Percentiles rank a stretch among this genome's conserved stretches.
Evolutionary conservation across 2,329 filamentous ascomycete species (phyloP).

Genomic region (Shiraia bambusicola): DNA sequence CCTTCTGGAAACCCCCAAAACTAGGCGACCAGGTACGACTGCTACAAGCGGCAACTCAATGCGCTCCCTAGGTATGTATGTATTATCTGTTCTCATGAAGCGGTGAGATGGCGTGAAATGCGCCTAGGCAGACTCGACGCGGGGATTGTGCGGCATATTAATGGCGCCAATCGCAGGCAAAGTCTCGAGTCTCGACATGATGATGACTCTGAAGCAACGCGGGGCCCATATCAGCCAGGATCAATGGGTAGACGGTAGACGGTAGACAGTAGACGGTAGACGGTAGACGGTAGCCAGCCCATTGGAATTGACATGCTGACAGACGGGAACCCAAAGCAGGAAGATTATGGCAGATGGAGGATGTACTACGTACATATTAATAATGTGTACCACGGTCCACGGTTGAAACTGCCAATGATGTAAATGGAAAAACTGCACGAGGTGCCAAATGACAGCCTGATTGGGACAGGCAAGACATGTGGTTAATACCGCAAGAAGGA

Average conservation of each 20-base stretch:
- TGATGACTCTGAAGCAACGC: slow-evolving; percentile 19
- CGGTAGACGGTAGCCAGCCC: not conserved
- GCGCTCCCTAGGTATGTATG: too few relatives aligned
- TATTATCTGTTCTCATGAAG: too few relatives aligned
- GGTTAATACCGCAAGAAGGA: not conserved
- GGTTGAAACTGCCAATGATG: too few relatives aligned
- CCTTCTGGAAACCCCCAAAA: slow-evolving; percentile 4
- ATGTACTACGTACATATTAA: too few relatives aligned
- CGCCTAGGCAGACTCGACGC: slow-evolving; percentile 17
- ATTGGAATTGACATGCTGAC: too few relatives aligned
- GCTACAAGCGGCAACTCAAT: not conserved
- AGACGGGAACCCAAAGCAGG: not conserved
- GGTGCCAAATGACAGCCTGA: slow-evolving; percentile 4
- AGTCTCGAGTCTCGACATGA: slow-evolving; percentile 10
- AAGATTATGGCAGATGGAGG: slow-evolving; percentile 4
- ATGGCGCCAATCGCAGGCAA: slow-evolving; percentile 21
- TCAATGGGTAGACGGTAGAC: slow-evolving; percentile 1
- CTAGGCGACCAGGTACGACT: slow-evolving; percentile 1
- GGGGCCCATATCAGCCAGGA: slow-evolving; percentile 16
- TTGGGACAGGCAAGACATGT: not conserved
- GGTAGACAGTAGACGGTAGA: not conserved
- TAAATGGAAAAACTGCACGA: not conserved
- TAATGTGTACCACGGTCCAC: not conserved
- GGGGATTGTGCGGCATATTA: slow-evolving; percentile 7
- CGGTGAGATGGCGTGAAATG: slow-evolving; percentile 13